Conservation (phyloP, 352 stramenopile species). For the Elongisporangium anandrum region DNA sequence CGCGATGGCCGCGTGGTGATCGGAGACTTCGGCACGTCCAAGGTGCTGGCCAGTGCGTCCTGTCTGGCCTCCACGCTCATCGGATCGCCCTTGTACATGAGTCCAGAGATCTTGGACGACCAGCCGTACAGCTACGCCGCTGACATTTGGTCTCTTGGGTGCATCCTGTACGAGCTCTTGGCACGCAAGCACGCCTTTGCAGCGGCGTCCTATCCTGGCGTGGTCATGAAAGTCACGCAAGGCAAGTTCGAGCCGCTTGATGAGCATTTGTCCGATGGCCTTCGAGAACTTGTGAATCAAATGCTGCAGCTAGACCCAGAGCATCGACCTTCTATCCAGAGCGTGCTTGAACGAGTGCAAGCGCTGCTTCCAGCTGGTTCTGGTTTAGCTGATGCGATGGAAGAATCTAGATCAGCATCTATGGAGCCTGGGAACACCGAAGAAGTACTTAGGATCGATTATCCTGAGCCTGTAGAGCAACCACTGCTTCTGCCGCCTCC, state of each 20-base stretch:
- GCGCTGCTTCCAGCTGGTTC: background rate
- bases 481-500: background rate
- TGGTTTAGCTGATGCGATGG: background rate
- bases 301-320: conserved; percentile 20
- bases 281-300: conserved; percentile 9
- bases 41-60: conserved; percentile 24
- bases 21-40: conserved; percentile 69
- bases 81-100: conserved; percentile 76
- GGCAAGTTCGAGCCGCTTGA: conserved; percentile 23
- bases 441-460: background rate
- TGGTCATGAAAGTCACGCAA: conserved; percentile 42
- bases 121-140: conserved; percentile 52
- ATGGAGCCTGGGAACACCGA: background rate
- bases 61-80: conserved; percentile 42
- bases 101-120: conserved; percentile 57
- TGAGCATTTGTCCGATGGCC: conserved; percentile 8
- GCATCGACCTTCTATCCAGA: background rate
- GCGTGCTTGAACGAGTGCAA: background rate
- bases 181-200: conserved; percentile 54
- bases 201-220: conserved; percentile 35
- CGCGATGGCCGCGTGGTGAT: conserved; percentile 75
- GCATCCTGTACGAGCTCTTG: conserved; percentile 71
- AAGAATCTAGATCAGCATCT: background rate
- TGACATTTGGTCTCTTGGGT: conserved; percentile 83
- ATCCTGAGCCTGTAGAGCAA: background rate